These are phyloP conservation scores for Hyaloscypha finlandica DNA, from an alignment of 495 filamentous ascomycete genomes.

Conservation along the genomic window DNA sequence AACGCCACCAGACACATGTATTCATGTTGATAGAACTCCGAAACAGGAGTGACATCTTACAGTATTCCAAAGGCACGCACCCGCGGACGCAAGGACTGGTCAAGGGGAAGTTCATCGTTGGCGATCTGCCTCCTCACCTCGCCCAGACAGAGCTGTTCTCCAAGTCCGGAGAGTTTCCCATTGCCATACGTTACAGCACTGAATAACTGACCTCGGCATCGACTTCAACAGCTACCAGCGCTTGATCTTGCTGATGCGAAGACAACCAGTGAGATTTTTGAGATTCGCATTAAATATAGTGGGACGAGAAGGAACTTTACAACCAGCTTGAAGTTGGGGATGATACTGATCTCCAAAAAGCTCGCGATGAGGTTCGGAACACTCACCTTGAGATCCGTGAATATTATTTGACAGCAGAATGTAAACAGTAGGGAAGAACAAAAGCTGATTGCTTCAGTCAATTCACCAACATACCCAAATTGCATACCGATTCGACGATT, in stretches of 20 bases:
- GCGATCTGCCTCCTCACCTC: conserved; percentile 42
- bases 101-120: conserved; percentile 46
- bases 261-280: conserved; percentile 48
- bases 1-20: conserved; percentile 47
- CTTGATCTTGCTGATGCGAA: conserved; percentile 49
- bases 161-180: conserved; percentile 40
- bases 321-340: conserved; percentile 42
- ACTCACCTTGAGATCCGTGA: conserved; percentile 37
- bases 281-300: conserved; percentile 46
- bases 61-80: conserved; percentile 31
- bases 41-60: background rate
- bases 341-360: conserved; percentile 46
- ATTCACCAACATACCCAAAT: conserved; percentile 50
- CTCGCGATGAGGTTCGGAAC: conserved; percentile 40
- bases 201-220: conserved; percentile 46
- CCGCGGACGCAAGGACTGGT: conserved; percentile 48
- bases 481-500: conserved; percentile 51
- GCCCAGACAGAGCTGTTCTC: conserved; percentile 46
- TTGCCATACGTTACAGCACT: conserved; percentile 43
- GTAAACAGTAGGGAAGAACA: background rate
- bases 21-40: conserved; percentile 26
- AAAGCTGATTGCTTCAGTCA: conserved; percentile 18
- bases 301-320: conserved; percentile 40
- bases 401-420: background rate
- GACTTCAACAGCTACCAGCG: conserved; percentile 50